Percentiles rank a stretch among this genome's conserved stretches.
These are phyloP conservation scores for Raphanus hybrid DNA, from an alignment of 441 rosid species.

Conservation along the genomic window DNA sequence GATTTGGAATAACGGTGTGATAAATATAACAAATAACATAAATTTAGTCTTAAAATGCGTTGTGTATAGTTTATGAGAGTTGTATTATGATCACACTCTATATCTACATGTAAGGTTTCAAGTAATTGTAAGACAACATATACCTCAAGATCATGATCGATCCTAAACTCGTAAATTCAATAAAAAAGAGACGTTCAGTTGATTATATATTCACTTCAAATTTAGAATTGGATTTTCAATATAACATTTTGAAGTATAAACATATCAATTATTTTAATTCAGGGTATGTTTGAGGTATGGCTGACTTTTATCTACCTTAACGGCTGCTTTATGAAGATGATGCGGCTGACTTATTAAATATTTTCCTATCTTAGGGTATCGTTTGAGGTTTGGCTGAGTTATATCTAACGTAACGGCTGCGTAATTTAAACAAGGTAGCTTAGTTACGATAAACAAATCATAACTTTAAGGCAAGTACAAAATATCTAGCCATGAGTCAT, in stretches of 20 bases:
- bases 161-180: too few species aligned
- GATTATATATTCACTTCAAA: background rate
- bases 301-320: too few species aligned
- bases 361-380: too few species aligned
- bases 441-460: too few species aligned
- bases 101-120: background rate
- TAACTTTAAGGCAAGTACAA: too few species aligned
- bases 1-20: background rate
- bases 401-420: too few species aligned
- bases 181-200: background rate
- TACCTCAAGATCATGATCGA: background rate
- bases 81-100: background rate
- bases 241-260: background rate
- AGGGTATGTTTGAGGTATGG: background rate
- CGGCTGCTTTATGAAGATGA: too few species aligned
- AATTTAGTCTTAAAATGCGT: background rate
- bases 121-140: background rate
- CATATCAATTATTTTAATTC: background rate
- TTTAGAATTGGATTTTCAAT: background rate
- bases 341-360: too few species aligned
- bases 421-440: too few species aligned
- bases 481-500: too few species aligned
- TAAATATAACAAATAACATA: background rate
- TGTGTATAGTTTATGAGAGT: background rate
- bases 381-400: too few species aligned